Conservation (phyloP, 2,329 filamentous ascomycete genomes). For the Cytospora mali region DNA sequence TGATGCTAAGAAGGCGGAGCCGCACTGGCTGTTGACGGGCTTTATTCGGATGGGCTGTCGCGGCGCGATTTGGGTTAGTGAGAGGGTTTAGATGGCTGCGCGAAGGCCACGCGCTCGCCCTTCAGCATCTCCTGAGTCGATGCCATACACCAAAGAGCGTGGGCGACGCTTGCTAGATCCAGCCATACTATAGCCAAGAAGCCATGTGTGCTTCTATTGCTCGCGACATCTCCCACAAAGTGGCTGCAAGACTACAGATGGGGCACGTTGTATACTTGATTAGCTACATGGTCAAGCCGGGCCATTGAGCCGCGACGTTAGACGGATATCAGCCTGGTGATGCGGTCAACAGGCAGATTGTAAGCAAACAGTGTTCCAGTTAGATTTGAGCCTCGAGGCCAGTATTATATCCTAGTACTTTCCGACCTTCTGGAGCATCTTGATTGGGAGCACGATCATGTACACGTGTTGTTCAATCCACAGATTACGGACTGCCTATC, state of each 20-base stretch:
- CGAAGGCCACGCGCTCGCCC: background rate
- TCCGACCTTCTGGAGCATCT: background rate
- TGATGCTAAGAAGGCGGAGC: slow-evolving; percentile 85
- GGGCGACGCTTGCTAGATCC: too few species aligned
- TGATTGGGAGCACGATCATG: background rate
- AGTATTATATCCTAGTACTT: background rate
- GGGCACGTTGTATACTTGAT: too few species aligned
- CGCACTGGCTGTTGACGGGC: slow-evolving; percentile 85
- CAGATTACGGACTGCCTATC: background rate
- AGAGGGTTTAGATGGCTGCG: slow-evolving; percentile 49
- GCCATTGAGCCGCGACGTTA: too few species aligned
- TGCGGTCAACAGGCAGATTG: too few species aligned
- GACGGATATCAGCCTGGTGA: too few species aligned
- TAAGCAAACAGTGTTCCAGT: background rate
- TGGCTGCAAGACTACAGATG: too few species aligned
- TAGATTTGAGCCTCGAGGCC: background rate
- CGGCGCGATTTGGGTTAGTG: slow-evolving; percentile 89
- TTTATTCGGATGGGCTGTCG: slow-evolving; percentile 88
- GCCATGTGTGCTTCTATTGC: too few species aligned
- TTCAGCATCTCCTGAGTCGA: background rate
- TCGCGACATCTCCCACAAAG: too few species aligned
- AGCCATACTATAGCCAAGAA: too few species aligned
- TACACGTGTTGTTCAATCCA: background rate
- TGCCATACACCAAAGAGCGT: too few species aligned
- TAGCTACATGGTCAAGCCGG: too few species aligned